Evolutionary conservation across 148 eudicot genomes (phyloP).

Genomic region (Rhododendron vialii): DNA sequence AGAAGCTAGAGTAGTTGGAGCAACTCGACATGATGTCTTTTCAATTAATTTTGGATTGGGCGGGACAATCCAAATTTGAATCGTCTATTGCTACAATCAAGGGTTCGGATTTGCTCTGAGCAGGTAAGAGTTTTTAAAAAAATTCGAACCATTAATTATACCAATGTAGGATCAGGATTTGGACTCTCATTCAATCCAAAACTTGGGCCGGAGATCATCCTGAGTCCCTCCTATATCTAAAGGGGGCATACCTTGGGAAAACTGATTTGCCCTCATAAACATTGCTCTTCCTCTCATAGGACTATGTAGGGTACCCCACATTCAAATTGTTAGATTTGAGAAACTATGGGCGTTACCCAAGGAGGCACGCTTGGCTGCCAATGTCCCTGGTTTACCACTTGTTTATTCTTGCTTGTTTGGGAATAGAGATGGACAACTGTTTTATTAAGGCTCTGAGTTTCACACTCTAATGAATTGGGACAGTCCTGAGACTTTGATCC

Average conservation of each 20-base stretch:
- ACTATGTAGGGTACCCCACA: not conserved
- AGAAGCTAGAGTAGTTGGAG: not conserved
- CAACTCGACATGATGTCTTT: not conserved
- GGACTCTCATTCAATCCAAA: too few relatives aligned
- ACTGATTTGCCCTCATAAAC: not conserved
- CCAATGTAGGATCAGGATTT: not conserved
- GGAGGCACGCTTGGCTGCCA: not conserved
- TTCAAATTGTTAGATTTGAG: not conserved
- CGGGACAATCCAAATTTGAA: not conserved
- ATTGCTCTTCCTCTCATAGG: not conserved
- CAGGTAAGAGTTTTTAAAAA: too few relatives aligned
- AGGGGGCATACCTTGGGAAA: not conserved
- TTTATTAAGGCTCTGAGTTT: not conserved
- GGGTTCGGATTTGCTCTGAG: not conserved
- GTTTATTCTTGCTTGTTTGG: not conserved
- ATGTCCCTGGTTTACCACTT: not conserved
- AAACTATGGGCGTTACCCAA: not conserved
- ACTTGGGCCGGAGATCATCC: not conserved
- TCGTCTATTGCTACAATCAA: not conserved
- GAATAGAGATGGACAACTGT: not conserved
- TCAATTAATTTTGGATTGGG: not conserved
- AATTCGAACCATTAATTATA: not conserved
- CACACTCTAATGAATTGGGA: not conserved
- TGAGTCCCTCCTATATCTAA: not conserved
- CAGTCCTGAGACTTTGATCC: not conserved